These are phyloP conservation scores for Gymnopilus dilepis DNA, from an alignment of 768 basidiomycete species.

Conservation along the genomic window DNA sequence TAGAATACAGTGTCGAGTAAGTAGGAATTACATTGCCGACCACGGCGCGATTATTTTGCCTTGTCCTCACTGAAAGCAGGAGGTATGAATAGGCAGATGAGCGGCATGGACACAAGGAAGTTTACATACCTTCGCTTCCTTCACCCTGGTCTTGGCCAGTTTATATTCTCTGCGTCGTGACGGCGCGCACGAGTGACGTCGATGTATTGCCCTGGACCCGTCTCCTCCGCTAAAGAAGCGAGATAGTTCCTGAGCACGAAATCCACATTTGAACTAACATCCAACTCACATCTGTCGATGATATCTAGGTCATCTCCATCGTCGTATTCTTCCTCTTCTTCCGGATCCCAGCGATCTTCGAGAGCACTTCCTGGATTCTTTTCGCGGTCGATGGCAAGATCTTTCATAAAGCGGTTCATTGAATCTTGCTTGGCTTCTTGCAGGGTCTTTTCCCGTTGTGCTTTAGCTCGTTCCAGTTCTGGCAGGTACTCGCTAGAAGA, in stretches of 20 bases:
- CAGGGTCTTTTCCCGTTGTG: slow-evolving; percentile 61
- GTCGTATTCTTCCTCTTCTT: slow-evolving; percentile 57
- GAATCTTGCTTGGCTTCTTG: slow-evolving; percentile 69
- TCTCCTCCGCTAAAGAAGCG: slow-evolving; percentile 60
- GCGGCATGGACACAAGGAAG: not conserved
- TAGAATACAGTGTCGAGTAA: slow-evolving; percentile 11
- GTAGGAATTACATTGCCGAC: slow-evolving; percentile 6
- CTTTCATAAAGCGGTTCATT: slow-evolving; percentile 76
- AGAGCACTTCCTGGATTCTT: slow-evolving; percentile 61
- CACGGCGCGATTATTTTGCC: slow-evolving; percentile 13
- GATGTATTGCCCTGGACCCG: slow-evolving; percentile 76
- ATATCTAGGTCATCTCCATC: slow-evolving; percentile 67
- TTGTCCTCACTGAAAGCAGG: slow-evolving; percentile 3
- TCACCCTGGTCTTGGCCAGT: slow-evolving; percentile 72
- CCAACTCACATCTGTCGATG: slow-evolving; percentile 70
- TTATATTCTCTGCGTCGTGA: slow-evolving; percentile 57
- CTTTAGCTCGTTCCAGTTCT: slow-evolving; percentile 77
- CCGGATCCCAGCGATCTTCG: slow-evolving; percentile 67
- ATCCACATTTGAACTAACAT: not conserved
- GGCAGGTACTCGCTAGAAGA: slow-evolving; percentile 84
- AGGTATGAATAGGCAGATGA: slow-evolving; percentile 2
- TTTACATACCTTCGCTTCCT: slow-evolving; percentile 11
- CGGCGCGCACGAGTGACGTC: slow-evolving; percentile 70
- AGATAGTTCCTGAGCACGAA: slow-evolving; percentile 9
- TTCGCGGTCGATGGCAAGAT: slow-evolving; percentile 75